phyloP scores from a whole-genome alignment of 495 filamentous ascomycete genomes.

The Letharia columbiana region DNA sequence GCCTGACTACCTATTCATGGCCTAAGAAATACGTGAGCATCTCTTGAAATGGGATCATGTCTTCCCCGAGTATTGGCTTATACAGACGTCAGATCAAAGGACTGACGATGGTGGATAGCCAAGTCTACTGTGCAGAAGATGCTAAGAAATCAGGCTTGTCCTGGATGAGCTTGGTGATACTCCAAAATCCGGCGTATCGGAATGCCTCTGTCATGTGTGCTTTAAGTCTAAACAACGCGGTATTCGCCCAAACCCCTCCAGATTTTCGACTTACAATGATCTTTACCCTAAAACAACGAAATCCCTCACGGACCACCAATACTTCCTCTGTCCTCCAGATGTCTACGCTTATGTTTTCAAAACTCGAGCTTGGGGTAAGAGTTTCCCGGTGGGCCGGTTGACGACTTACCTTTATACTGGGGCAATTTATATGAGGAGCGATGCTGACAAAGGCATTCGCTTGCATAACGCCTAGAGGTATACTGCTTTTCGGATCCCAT shows the following conservation, averaged over 20 bases:
- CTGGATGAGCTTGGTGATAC: background rate
- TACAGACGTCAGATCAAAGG: conserved; percentile 1
- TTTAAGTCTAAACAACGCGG: background rate
- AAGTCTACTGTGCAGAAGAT: background rate
- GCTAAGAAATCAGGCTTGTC: background rate
- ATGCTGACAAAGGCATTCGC: background rate
- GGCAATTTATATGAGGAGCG: background rate
- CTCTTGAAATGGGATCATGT: background rate
- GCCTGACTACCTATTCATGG: background rate
- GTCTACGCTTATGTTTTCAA: conserved; percentile 8
- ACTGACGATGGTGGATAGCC: conserved; percentile 11
- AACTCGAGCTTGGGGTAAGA: conserved; percentile 12
- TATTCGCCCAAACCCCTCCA: background rate
- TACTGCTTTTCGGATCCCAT: background rate
- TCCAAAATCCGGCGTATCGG: background rate
- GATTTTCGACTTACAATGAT: conserved; percentile 10
- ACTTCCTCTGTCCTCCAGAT: conserved; percentile 2
- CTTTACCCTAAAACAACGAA: background rate
- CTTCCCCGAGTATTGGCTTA: background rate
- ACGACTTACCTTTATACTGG: background rate
- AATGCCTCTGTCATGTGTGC: conserved; percentile 11
- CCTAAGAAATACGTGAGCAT: conserved; percentile 5
- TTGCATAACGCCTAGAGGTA: background rate
- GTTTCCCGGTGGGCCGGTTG: background rate
- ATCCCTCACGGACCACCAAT: conserved; percentile 11